Evolutionary conservation across 805 yeast species (phyloP).

Genomic region (Candida hungchunana): DNA sequence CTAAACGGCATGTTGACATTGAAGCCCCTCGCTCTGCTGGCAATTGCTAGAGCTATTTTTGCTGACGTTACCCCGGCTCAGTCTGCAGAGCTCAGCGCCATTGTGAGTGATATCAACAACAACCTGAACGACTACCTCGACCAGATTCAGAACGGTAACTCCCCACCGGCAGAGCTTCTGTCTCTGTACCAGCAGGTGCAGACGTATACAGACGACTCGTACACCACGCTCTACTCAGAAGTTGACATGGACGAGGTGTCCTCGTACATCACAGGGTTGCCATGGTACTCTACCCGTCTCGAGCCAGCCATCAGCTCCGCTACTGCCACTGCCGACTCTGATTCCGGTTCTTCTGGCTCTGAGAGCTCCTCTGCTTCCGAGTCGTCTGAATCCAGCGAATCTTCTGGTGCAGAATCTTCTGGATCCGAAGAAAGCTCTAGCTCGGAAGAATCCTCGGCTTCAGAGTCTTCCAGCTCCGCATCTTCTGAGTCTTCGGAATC

Average conservation of each 20-base stretch:
- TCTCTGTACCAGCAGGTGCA: constrained; percentile 25
- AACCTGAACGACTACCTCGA: constrained; percentile 20
- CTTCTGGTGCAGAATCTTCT: constrained; percentile 1
- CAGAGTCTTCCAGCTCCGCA: constrained; percentile 1
- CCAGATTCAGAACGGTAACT: constrained; percentile 18
- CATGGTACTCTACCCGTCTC: constrained; percentile 30
- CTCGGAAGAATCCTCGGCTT: constrained; percentile 1
- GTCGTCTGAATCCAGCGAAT: not conserved
- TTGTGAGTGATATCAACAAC: constrained; percentile 17
- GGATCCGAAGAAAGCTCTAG: not conserved
- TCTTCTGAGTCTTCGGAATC: not conserved
- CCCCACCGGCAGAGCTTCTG: constrained; percentile 28
- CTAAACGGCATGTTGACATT: not conserved
- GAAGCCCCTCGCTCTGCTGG: not conserved
- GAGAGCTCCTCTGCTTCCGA: no score
- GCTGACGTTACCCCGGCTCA: constrained; percentile 1
- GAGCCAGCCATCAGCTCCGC: constrained; percentile 15
- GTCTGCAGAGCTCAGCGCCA: constrained; percentile 9
- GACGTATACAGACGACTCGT: constrained; percentile 32
- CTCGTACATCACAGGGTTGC: constrained; percentile 28
- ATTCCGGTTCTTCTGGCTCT: constrained; percentile 9
- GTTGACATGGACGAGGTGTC: constrained; percentile 26
- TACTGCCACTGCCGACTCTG: constrained; percentile 9
- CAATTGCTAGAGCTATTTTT: not conserved
- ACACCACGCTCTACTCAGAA: constrained; percentile 28